Conservation (phyloP, 495 filamentous ascomycete genomes). For the Tuber borchii region DNA sequence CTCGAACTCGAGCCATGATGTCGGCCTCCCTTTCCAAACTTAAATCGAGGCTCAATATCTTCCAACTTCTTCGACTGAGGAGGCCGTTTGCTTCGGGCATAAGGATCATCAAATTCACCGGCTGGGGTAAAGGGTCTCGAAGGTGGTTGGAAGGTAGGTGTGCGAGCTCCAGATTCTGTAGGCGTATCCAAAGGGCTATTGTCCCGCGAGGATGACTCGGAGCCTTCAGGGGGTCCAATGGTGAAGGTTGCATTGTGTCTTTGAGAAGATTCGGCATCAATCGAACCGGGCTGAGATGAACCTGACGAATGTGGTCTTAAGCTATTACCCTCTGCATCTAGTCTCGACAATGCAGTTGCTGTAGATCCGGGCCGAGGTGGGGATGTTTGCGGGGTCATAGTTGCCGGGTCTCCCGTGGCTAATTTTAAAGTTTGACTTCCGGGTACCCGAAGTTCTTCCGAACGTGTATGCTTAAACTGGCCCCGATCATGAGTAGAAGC, state of each 20-base stretch:
- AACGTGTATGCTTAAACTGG: constrained; percentile 43
- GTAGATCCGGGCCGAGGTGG: constrained; percentile 47
- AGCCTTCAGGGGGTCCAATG: constrained; percentile 59
- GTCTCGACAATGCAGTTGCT: constrained; percentile 40
- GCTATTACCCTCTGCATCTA: constrained; percentile 11
- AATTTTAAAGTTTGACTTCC: constrained; percentile 40
- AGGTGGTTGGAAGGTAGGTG: constrained; percentile 39
- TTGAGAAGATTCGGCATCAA: constrained; percentile 41
- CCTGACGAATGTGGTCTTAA: constrained; percentile 35
- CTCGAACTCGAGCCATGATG: constrained; percentile 47
- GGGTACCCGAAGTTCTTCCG: constrained; percentile 31
- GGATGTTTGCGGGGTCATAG: constrained; percentile 61
- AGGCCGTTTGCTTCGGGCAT: constrained; percentile 72
- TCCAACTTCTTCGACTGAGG: constrained; percentile 62
- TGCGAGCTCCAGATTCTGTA: constrained; percentile 53
- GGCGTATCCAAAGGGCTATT: constrained; percentile 56
- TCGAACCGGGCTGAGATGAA: constrained; percentile 27
- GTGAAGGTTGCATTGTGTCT: constrained; percentile 61
- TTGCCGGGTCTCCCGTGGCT: constrained; percentile 47
- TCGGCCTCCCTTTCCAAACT: constrained; percentile 59
- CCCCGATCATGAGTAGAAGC: constrained; percentile 53
- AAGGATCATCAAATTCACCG: constrained; percentile 80
- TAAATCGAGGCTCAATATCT: constrained; percentile 72
- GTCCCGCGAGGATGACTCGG: constrained; percentile 59
- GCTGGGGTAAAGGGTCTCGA: constrained; percentile 64